phyloP scores from a whole-genome alignment of 2,329 filamentous ascomycete species.

The Podosphaera xanthii region DNA sequence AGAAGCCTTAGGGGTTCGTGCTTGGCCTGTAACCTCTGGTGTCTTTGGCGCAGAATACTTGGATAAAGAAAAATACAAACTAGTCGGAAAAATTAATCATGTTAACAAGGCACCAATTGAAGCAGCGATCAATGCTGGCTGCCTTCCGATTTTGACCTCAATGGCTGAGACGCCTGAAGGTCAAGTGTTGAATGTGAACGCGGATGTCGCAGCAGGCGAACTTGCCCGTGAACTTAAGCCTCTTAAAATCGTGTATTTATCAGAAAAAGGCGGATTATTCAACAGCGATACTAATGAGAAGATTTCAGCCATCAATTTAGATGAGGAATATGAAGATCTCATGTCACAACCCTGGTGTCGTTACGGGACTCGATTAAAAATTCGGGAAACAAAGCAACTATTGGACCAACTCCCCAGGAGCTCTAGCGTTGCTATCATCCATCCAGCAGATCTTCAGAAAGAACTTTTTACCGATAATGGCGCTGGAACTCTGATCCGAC shows the following conservation, averaged over 20 bases:
- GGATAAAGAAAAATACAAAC: conserved; percentile 87
- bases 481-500: conserved; percentile 75
- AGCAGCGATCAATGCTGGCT: conserved; percentile 72
- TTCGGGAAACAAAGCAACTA: conserved; percentile 89
- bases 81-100: conserved; percentile 83
- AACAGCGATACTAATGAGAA: conserved; percentile 85
- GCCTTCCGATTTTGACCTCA: conserved; percentile 80
- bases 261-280: conserved; percentile 89
- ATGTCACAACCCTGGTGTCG: conserved; percentile 91
- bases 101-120: conserved; percentile 84
- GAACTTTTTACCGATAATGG: conserved; percentile 93
- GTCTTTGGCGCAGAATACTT: conserved; percentile 88
- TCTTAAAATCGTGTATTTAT: conserved; percentile 94
- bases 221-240: conserved; percentile 74
- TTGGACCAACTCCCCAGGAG: conserved; percentile 71
- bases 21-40: conserved; percentile 69
- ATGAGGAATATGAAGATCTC: conserved; percentile 82
- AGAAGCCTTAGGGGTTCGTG: conserved; percentile 72
- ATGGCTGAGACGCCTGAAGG: conserved; percentile 89
- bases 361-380: conserved; percentile 88
- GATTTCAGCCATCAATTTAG: conserved; percentile 91
- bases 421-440: conserved; percentile 91
- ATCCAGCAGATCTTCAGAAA: conserved; percentile 86
- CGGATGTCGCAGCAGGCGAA: conserved; percentile 87
- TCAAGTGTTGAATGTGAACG: conserved; percentile 90